phyloP scores from a whole-genome alignment of 306 rosid genomes.

The Elaeagnus macrophylla region DNA sequence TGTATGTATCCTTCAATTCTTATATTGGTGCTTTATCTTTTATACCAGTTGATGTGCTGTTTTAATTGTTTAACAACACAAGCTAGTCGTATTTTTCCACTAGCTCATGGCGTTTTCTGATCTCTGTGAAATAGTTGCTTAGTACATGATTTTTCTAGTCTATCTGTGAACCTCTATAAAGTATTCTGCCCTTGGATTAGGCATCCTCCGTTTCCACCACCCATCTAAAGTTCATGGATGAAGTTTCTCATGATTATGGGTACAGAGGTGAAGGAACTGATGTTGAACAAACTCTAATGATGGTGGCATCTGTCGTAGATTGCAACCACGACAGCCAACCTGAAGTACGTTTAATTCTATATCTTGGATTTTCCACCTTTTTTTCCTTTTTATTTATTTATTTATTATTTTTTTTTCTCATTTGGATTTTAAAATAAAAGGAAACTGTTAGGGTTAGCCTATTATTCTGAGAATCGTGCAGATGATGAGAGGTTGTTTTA shows the following conservation, averaged over 20 bases:
- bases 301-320: constrained; percentile 35
- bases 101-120: not conserved
- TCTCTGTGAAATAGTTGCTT: not conserved
- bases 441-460: not conserved
- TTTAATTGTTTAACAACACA: no score
- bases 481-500: not conserved
- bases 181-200: constrained; percentile 32
- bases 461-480: not conserved
- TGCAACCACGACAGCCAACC: constrained; percentile 29
- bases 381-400: not conserved
- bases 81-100: no score
- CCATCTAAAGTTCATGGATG: constrained; percentile 32
- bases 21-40: no score
- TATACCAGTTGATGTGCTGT: no score
- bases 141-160: not conserved
- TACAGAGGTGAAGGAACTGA: constrained; percentile 45
- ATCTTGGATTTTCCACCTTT: not conserved
- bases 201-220: constrained; percentile 38
- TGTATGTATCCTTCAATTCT: no score
- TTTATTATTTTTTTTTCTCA: not conserved
- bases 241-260: constrained; percentile 33
- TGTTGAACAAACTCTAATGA: constrained; percentile 59
- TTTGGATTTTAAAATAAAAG: not conserved
- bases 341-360: constrained; percentile 45
- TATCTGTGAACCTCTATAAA: constrained; percentile 1